phyloP scores from a whole-genome alignment of 176 grass and related monocot species.

The Hordeum marinum region DNA sequence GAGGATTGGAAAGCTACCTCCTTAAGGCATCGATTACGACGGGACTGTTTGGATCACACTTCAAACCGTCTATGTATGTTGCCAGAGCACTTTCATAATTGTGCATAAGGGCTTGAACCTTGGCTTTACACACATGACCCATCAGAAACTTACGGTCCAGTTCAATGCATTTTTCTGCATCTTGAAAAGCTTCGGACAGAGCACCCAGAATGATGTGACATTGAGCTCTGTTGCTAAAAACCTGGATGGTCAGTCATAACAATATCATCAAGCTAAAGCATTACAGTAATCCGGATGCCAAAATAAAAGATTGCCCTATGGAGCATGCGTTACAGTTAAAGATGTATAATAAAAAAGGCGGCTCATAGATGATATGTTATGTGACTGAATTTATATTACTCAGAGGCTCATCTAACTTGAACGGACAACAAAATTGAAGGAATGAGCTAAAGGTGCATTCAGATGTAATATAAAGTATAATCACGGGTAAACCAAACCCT shows the following conservation, averaged over 20 bases:
- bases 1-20: constrained; percentile 17
- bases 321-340: not conserved
- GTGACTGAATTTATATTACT: not conserved
- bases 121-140: constrained; percentile 45
- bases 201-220: constrained; percentile 43
- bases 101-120: constrained; percentile 31
- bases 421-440: not conserved
- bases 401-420: not conserved
- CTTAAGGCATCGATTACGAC: constrained; percentile 35
- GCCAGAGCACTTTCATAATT: constrained; percentile 31
- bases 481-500: not conserved
- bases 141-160: constrained; percentile 45
- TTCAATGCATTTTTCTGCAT: constrained; percentile 52
- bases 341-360: not conserved
- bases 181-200: constrained; percentile 37
- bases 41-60: constrained; percentile 43
- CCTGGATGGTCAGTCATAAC: constrained; percentile 8
- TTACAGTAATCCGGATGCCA: not conserved
- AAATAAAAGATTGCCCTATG: not conserved
- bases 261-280: not conserved
- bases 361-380: not conserved
- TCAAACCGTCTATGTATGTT: constrained; percentile 53
- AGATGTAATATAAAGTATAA: too few relatives aligned
- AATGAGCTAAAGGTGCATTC: too few relatives aligned
- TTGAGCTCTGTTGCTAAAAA: constrained; percentile 46